Percentiles rank a stretch among this genome's conserved stretches.
These are phyloP conservation scores for Blepharisma undulans DNA, from an alignment of 169 alveolate species.

Conservation along the genomic window DNA sequence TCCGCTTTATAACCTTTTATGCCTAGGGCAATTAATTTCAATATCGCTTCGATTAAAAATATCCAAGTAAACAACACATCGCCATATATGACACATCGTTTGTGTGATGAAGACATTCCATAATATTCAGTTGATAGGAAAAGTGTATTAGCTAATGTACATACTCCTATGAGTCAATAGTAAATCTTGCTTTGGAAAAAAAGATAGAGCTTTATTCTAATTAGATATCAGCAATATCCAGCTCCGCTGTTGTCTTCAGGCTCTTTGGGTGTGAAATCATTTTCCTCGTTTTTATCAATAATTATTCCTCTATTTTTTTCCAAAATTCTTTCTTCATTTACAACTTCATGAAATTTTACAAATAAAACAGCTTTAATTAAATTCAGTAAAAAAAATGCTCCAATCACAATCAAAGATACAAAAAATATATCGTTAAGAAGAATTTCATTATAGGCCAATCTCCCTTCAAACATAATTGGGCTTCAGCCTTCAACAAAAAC, in stretches of 20 bases:
- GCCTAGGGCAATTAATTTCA: conserved; percentile 35
- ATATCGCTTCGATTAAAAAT: background rate
- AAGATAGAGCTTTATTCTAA: background rate
- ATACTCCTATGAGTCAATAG: background rate
- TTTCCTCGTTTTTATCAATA: background rate
- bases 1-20: background rate
- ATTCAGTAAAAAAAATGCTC: conserved; percentile 65
- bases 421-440: conserved; percentile 48
- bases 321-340: background rate
- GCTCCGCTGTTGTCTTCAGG: background rate
- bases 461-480: conserved; percentile 19
- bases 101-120: conserved; percentile 1
- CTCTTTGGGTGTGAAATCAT: background rate
- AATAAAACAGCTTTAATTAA: conserved; percentile 61
- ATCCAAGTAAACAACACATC: background rate
- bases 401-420: conserved; percentile 45
- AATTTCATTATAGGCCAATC: conserved; percentile 36
- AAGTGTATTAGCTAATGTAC: conserved; percentile 3
- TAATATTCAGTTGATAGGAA: conserved; percentile 23
- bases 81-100: background rate
- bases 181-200: background rate
- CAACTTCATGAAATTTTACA: conserved; percentile 38
- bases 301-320: background rate
- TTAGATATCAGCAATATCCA: background rate
- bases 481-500: conserved; percentile 43